phyloP scores from a whole-genome alignment of 805 yeast species.

The Candida verbasci region DNA sequence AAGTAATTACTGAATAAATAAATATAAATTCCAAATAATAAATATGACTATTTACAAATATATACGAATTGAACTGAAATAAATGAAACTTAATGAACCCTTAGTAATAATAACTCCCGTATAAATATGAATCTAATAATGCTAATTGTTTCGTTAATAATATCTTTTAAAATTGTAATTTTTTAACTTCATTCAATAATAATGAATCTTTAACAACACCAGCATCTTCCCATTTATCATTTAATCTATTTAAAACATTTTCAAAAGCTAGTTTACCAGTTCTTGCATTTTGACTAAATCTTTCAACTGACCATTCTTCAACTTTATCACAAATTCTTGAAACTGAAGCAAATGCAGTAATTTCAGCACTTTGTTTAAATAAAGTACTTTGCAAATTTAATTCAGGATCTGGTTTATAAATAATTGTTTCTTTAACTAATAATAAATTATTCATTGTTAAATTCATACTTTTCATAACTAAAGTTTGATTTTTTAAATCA shows the following conservation, averaged over 20 bases:
- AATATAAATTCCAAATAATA: too few relatives aligned
- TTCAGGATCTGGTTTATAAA: conserved; percentile 63
- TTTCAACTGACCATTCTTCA: conserved; percentile 88
- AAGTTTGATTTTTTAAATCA: conserved; percentile 57
- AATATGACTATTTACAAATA: neutral
- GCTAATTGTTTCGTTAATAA: neutral
- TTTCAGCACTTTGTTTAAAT: conserved; percentile 81
- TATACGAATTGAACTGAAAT: neutral
- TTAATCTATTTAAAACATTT: conserved; percentile 55
- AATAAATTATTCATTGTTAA: conserved; percentile 74
- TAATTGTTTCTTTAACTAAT: conserved; percentile 83
- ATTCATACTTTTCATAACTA: conserved; percentile 82
- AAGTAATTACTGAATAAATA: too few relatives aligned
- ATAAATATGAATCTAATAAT: too few relatives aligned
- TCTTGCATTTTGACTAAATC: conserved; percentile 83
- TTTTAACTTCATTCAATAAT: conserved; percentile 9
- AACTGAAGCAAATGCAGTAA: conserved; percentile 78
- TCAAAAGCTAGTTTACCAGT: conserved; percentile 86
- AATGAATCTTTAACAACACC: conserved; percentile 26
- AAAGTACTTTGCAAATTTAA: conserved; percentile 50
- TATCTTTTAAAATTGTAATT: conserved; percentile 6
- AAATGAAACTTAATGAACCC: too few relatives aligned
- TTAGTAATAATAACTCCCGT: too few relatives aligned
- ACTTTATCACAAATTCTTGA: conserved; percentile 68
- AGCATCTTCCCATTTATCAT: conserved; percentile 40